Evolutionary conservation across 2,329 filamentous ascomycete species (phyloP), one percentile per base, ranked within the genome.

Genomic region (Phyllosticta ampelicida): DNA sequence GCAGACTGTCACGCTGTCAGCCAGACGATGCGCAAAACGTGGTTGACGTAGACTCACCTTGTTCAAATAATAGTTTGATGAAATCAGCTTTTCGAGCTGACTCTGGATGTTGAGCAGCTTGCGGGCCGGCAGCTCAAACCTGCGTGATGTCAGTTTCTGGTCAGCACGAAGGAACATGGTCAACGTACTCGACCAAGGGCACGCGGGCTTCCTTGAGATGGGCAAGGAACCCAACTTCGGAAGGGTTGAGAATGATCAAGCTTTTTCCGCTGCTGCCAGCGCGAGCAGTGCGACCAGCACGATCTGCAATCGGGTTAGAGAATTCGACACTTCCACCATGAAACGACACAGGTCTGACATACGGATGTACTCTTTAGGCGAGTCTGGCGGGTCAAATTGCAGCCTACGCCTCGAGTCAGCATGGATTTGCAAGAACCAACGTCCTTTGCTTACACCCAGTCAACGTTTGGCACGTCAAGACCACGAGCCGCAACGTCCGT

Each of bases 401-500:
- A 96, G 85, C 36, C 36, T 44, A 16, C 36, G 36, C 36, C 8
- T 44, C 36, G 36, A 44, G 36, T 44, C 36, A 44, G 36, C 13
- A 6, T 44, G n/a, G 36, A 44, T n/a, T 16, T 8, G 36, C 36
- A n/a, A 6, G 36, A 6, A 6, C 13, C 4, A 16, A 8, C 3
- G 11, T 44, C 36, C 11, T 44, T n/a, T n/a, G n/a, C 36, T 44
- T 44, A 44, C 65, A 96, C 95, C 86, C 89, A 97, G 76, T 97
- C 92, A 50, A 97, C 92, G 20, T 89, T 86, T 0, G 92, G 92
- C 63, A 97, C 96, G 80, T 97, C 94, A 53, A 99, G 81, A 36
- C 94, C 94, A 78, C 94, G 81, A 2, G 94, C 94, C 51, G 94
- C 94, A 62, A 99, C 94, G 68, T 99, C 94, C 0, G 94, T 99